Evolutionary conservation across 257 asterid species (phyloP).

Genomic region (Fraxinus excelsior): DNA sequence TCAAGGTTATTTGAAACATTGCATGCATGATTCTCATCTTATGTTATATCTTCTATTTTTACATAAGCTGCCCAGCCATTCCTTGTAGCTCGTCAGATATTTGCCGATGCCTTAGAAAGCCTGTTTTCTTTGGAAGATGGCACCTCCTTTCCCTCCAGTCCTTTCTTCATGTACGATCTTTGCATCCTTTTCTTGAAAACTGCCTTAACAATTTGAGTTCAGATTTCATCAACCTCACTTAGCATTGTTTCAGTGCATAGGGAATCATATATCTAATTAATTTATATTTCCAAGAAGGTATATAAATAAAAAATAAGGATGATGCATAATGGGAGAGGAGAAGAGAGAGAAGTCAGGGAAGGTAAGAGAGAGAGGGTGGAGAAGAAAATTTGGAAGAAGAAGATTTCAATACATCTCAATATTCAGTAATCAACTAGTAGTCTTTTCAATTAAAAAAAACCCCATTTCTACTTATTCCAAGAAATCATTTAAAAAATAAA

Average conservation of each 20-base stretch:
- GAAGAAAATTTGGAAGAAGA: neutral
- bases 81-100: conserved; percentile 11
- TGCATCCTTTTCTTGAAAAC: conserved; percentile 1
- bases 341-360: neutral
- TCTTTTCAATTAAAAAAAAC: neutral
- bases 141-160: neutral
- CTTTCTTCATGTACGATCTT: neutral
- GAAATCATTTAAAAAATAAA: neutral
- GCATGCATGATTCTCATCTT: neutral
- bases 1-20: neutral
- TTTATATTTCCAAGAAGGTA: neutral
- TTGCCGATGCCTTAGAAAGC: neutral
- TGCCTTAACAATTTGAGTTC: neutral
- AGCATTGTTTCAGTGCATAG: neutral
- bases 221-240: conserved; percentile 10
- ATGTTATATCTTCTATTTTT: neutral
- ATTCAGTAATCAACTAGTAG: neutral
- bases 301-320: neutral
- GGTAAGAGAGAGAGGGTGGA: neutral
- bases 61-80: conserved; percentile 7
- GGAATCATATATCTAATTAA: neutral
- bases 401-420: neutral
- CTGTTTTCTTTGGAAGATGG: neutral
- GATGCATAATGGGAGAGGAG: neutral
- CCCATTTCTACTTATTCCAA: neutral